Evolutionary conservation across 73 alveolate species (phyloP), one percentile per base, ranked within the genome.

Genomic region (Effrenium voratum): DNA sequence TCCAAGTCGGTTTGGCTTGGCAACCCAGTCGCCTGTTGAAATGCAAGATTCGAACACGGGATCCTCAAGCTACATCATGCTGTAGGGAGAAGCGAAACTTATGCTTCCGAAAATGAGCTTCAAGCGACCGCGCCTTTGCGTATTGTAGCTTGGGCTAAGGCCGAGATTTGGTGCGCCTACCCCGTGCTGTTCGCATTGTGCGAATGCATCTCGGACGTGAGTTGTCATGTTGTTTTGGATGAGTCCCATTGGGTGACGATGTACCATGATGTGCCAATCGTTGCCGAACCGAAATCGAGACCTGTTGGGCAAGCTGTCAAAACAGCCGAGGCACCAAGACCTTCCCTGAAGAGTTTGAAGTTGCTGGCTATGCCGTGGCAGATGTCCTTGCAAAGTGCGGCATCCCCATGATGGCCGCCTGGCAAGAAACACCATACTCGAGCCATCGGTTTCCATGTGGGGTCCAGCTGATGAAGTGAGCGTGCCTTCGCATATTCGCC

Each of bases 381-480:
- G 97, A 90, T 38, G 86, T 66, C 34, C 13, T 90, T 12, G 97
- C 97, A 50, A 90, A 90, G 97, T 66, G 97, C n/a, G 97, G 97
- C 55, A 90, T 90, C 40, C 97, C 97, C 22, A 90, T 90, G 97
- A 90, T 90, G 97, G 97, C 10, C 40, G 73, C 94, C 38, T 43
- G 63, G 85, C 32, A 38, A 0, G 43, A 76, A 52, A 19, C 26
- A 52, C 63, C 63, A 52, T 12, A 52, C 26, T 12, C 19, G 63
- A 52, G 63, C 8, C 26, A 12, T 52, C 63, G 63, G 63, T 8
- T 8, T 52, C n/a, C n/a, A n/a, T n/a, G n/a, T n/a, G n/a, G n/a
- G n/a, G n/a, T n/a, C n/a, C n/a, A n/a, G n/a, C n/a, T n/a, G n/a
- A n/a, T n/a, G n/a, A n/a, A n/a, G n/a, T n/a, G n/a, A n/a, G n/a